A percentile compares a stretch with the other conserved stretches of the same genome.
Conservation (phyloP, 441 rosid species). For the Populus tomentosa region DNA sequence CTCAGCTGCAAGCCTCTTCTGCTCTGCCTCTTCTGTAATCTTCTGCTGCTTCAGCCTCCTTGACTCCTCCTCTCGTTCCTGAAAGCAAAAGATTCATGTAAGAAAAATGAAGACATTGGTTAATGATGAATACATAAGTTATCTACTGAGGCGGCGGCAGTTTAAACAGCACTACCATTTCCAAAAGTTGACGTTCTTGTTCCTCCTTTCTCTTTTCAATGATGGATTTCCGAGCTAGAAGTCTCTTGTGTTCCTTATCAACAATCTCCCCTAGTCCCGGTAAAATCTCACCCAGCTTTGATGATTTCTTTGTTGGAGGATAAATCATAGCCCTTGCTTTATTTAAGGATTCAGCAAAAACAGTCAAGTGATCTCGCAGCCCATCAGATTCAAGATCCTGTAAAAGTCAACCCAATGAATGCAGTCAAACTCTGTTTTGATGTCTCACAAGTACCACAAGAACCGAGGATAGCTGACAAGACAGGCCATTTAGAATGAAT, state of each 20-base stretch:
- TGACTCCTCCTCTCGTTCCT: constrained; percentile 95
- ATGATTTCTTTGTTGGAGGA: constrained; percentile 61
- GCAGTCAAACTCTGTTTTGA: constrained; percentile 1
- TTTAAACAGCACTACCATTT: constrained; percentile 53
- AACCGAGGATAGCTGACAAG: neutral
- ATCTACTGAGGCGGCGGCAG: neutral
- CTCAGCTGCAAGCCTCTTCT: constrained; percentile 83
- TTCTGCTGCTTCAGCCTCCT: constrained; percentile 73
- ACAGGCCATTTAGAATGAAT: neutral
- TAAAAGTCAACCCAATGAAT: constrained; percentile 2
- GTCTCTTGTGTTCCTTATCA: constrained; percentile 89
- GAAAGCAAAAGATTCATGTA: constrained; percentile 5
- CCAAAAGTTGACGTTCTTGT: constrained; percentile 90
- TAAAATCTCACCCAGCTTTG: constrained; percentile 67
- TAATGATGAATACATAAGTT: neutral
- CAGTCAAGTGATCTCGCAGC: constrained; percentile 64
- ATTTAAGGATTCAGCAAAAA: constrained; percentile 72
- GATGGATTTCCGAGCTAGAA: constrained; percentile 90
- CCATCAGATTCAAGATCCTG: constrained; percentile 89
- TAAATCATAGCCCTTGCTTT: constrained; percentile 70
- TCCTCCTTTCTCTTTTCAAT: constrained; percentile 98
- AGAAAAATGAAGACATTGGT: neutral
- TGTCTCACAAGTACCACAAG: neutral
- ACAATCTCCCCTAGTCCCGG: constrained; percentile 75
- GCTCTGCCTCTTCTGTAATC: constrained; percentile 92